phyloP scores from a whole-genome alignment of 1,139 yeast genomes.

The Pneumocystis sp. region DNA sequence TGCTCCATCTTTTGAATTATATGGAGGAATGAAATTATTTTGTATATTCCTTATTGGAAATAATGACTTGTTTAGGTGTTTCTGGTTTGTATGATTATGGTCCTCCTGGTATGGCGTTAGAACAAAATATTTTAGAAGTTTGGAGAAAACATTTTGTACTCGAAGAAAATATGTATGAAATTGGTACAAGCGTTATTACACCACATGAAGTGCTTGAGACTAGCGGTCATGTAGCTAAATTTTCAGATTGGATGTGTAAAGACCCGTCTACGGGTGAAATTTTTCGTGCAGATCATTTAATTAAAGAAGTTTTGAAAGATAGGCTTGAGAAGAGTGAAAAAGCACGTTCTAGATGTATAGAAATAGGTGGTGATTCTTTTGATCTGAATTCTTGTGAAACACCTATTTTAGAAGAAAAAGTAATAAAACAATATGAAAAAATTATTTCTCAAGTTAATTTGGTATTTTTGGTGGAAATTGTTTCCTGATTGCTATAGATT shows the following conservation, averaged over 20 bases:
- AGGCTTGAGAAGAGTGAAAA: constrained; percentile 92
- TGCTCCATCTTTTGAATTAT: constrained; percentile 93
- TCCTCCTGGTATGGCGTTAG: constrained; percentile 98
- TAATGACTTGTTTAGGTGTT: constrained; percentile 40
- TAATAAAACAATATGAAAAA: constrained; percentile 64
- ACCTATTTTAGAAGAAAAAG: constrained; percentile 18
- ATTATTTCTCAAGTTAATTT: constrained; percentile 43
- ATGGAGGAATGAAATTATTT: constrained; percentile 35
- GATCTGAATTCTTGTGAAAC: constrained; percentile 34
- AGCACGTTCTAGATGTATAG: constrained; percentile 95
- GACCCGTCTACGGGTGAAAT: constrained; percentile 94
- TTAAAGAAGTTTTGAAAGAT: constrained; percentile 91
- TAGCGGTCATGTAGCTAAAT: constrained; percentile 97
- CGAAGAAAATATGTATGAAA: constrained; percentile 98
- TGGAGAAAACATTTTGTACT: constrained; percentile 97
- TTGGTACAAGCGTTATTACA: constrained; percentile 93
- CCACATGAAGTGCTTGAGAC: constrained; percentile 96
- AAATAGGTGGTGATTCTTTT: constrained; percentile 45
- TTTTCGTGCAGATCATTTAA: constrained; percentile 95
- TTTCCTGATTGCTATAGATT: constrained; percentile 33
- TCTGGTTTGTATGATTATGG: constrained; percentile 97
- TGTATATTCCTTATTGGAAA: background rate
- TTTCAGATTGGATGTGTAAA: constrained; percentile 98
- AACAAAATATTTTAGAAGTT: constrained; percentile 80
- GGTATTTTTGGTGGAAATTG: background rate